Base-by-base conservation (phyloP, 1,284 basidiomycete species). In the Puccinia triticina region DNA sequence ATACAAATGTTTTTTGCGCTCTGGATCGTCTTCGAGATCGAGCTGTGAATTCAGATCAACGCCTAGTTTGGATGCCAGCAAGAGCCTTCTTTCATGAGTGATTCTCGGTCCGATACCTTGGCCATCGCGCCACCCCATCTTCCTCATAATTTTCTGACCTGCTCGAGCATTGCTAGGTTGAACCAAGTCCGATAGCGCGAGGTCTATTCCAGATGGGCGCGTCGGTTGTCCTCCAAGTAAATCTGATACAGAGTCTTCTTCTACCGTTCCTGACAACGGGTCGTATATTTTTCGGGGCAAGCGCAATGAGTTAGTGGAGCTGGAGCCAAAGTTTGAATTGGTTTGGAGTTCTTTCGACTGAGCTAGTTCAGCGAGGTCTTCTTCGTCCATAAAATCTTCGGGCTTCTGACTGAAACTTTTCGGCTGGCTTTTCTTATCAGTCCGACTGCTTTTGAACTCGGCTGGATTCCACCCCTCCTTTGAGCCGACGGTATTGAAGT, bases 351-450 rank as follows among this genome's bases (percentile, higher is more conserved):
- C 91, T 84, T 92, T 89, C 84, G 90, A 91, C 72, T 94, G 93
- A 57, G 90, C 90, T 83, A 93, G 87, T 84, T 94, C 93, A 55
- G 92, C 91, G n/a, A 96, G 88, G 87, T 98, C 96, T 88, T 99
- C 97, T 66, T 98, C 96, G 88, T 99, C 96, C 96, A 99, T 99
- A 87, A 95, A 98, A 87, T 98, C 96, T 86, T 98, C 94, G 0
- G 93, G 91, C 16, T 90, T 83, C 43, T 76, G 79, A 48, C 82
- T 90, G 83, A 87, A 86, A 23, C 89, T 88, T 57, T 48, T 55
- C 85, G 92, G 92, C 37, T 82, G 64, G 0, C 92, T 91, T 23
- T 88, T 88, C 29, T 94, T 90, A 14, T 94, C 96, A 0, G 94
- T 96, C 29, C 94, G 92, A 87, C 84, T 85, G 16, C 85, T 85